A percentile compares a stretch with the other conserved stretches of the same genome.
Evolutionary conservation across 2,329 filamentous ascomycete species (phyloP).

Genomic region (Pseudocercospora fuligena): DNA sequence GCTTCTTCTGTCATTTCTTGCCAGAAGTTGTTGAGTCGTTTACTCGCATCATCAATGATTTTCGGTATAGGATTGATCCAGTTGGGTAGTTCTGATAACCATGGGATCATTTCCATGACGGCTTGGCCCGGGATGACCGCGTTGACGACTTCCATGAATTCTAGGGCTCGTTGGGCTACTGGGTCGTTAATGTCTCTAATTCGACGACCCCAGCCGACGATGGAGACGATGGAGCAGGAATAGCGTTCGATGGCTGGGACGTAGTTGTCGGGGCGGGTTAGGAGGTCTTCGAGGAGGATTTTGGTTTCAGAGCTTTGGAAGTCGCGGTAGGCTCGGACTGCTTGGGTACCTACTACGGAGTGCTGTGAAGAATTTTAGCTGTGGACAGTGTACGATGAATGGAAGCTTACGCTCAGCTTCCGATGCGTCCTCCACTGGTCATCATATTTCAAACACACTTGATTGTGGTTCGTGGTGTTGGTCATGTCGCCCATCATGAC

Average conservation of each 20-base stretch:
- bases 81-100: neutral
- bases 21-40: neutral
- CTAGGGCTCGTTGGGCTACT: constrained; percentile 26
- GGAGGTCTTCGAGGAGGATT: constrained; percentile 26
- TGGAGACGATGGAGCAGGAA: constrained; percentile 23
- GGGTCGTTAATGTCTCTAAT: constrained; percentile 25
- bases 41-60: neutral
- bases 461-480: constrained; percentile 30
- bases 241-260: constrained; percentile 30
- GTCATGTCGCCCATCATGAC: constrained; percentile 14
- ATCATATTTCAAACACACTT: constrained; percentile 27
- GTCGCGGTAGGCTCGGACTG: constrained; percentile 23
- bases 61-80: constrained; percentile 6
- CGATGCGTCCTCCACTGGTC: constrained; percentile 29
- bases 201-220: constrained; percentile 30
- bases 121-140: constrained; percentile 25
- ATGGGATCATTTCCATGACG: constrained; percentile 24
- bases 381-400: neutral
- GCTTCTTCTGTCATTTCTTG: constrained; percentile 1
- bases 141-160: constrained; percentile 27
- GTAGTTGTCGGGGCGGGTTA: constrained; percentile 19
- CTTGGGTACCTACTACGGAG: constrained; percentile 27
- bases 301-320: constrained; percentile 29
- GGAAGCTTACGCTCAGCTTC: constrained; percentile 19
- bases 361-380: constrained; percentile 14